Evolutionary conservation across 495 filamentous ascomycete species (phyloP).

Genomic region (Penicillium fimorum): DNA sequence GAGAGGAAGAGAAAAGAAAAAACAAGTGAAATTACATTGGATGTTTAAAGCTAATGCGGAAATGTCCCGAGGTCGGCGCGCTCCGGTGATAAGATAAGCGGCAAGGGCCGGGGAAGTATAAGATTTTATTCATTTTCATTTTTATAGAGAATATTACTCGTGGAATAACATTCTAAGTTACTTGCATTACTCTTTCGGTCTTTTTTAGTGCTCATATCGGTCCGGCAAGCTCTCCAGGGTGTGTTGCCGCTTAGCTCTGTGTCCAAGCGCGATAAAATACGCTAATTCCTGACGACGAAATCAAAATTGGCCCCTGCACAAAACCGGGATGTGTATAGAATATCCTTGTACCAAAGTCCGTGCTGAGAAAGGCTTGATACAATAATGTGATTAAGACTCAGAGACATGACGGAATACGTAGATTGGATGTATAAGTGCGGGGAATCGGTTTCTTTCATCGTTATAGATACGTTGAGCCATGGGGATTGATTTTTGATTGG

Average conservation of each 20-base stretch:
- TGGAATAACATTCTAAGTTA: neutral
- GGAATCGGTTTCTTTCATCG: neutral
- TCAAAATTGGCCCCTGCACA: neutral
- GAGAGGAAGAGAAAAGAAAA: neutral
- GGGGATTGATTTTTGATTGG: neutral
- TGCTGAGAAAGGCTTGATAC: neutral
- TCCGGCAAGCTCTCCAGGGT: neutral
- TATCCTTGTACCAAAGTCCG: neutral
- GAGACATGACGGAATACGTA: neutral
- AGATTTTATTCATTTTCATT: neutral
- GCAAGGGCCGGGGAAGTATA: conserved; percentile 7
- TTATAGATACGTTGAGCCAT: neutral
- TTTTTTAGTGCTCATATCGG: neutral
- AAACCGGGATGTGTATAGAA: neutral
- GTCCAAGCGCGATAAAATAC: neutral
- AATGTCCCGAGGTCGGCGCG: conserved; percentile 3
- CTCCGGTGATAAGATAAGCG: conserved; percentile 15
- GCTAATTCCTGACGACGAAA: neutral
- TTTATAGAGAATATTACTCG: neutral
- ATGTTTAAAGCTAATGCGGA: conserved; percentile 8
- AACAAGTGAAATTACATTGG: neutral
- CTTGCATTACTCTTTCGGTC: neutral
- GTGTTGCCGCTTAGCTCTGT: neutral
- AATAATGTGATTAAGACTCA: neutral
- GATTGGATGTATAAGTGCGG: neutral